Percentiles rank a stretch among this genome's conserved stretches.
phyloP scores from a whole-genome alignment of 257 asterid species.

The Nicotiana obtusifolia region DNA sequence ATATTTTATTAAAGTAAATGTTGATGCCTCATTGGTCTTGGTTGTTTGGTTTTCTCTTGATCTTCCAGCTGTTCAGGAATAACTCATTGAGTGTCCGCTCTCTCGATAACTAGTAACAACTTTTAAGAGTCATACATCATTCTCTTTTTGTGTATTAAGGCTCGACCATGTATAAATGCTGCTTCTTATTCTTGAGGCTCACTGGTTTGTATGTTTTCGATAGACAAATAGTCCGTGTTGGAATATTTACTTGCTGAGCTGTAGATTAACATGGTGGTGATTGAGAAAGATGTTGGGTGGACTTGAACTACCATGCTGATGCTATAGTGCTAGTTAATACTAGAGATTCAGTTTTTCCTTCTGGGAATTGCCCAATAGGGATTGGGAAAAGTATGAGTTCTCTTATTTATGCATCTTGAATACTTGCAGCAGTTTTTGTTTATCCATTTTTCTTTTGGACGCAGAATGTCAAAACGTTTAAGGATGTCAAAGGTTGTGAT shows the following conservation, averaged over 20 bases:
- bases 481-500: constrained; percentile 99
- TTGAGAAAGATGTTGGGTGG: constrained; percentile 1
- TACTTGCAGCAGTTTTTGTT: neutral
- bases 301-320: neutral
- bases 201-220: neutral
- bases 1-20: neutral
- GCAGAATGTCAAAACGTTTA: constrained; percentile 95
- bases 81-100: neutral
- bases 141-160: neutral
- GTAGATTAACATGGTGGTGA: neutral
- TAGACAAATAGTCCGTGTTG: neutral
- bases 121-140: neutral
- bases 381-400: neutral
- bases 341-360: constrained; percentile 1
- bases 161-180: neutral
- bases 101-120: neutral
- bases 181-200: neutral
- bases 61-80: constrained; percentile 2
- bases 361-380: neutral
- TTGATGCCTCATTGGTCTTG: neutral
- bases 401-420: neutral
- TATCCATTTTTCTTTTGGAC: constrained; percentile 14
- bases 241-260: neutral
- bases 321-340: neutral
- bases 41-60: neutral